Base-by-base conservation (phyloP, 306 rosid genomes). In the Malus asiatica region DNA sequence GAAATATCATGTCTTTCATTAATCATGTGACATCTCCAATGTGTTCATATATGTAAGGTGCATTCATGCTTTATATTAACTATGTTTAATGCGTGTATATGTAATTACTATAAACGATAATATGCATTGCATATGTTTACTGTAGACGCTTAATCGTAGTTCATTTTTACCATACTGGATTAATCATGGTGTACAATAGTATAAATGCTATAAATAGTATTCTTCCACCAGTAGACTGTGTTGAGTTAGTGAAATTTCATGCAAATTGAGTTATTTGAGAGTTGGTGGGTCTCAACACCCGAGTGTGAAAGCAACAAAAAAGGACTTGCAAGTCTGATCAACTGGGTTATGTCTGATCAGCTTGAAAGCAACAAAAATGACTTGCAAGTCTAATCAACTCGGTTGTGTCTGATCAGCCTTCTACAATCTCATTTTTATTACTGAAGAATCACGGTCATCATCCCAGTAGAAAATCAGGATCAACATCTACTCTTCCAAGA, bases 361-460 rank as follows among this genome's bases (percentile, higher is more conserved):
- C 38, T 30, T 57, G 25, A 57, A n/a, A 22, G 23, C 61, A 8
- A 20, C 4, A 18, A 32, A 32, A 55, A 10, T 25, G 13, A 55
- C 25, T 55, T 8, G 11, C 61, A 4, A 9, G 12, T 57, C 27
- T 3, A 27, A 57, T 13, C 16, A 27, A 71, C 55, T 80, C 80
- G 2, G 48, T 68, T 4, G 52, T 45, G 52, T 1, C 52, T 45
- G 52, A 33, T 33, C 38, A 33, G 38, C 38, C 11, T 6, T 66
- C 69, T 83, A 83, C 79, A 64, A 51, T 11, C 83, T 83, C 19
- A 66, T 83, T 22, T 79, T 73, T 42, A 55, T 83, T 16, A 14
- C 58, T 25, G 8, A 12, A 7, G 25, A 58, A 64, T n/a, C 60
- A 8, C 14, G 35, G 2, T 45, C 14, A 44, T 33, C 38, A 33